Conservation (phyloP, 805 yeast species). For the Starmerella potacharoeniae region DNA sequence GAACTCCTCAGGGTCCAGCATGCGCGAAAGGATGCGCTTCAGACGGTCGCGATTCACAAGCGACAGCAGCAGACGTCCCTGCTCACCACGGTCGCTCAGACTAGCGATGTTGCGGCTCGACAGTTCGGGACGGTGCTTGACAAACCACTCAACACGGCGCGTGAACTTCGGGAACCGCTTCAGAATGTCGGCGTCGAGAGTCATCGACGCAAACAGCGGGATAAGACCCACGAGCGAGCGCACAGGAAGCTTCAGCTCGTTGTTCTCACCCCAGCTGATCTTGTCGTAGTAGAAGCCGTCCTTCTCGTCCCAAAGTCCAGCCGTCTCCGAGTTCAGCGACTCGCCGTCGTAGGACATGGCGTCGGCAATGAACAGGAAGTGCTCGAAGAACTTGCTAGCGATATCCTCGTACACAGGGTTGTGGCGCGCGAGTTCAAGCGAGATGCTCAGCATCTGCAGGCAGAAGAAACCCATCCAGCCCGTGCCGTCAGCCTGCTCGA, state of each 20-base stretch:
- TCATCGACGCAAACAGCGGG: conserved; percentile 79
- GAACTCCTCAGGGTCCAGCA: conserved; percentile 81
- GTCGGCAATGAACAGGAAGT: conserved; percentile 80
- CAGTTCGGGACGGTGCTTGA: conserved; percentile 53
- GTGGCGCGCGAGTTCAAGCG: conserved; percentile 76
- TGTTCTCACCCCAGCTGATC: conserved; percentile 65
- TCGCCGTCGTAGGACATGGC: conserved; percentile 70
- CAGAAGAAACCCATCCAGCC: conserved; percentile 97
- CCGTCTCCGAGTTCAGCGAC: conserved; percentile 6
- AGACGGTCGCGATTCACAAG: conserved; percentile 73
- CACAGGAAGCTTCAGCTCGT: conserved; percentile 60
- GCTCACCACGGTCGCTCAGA: conserved; percentile 63
- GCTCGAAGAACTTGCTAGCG: conserved; percentile 90
- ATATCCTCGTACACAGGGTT: conserved; percentile 83
- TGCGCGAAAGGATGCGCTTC: conserved; percentile 57
- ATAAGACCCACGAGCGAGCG: conserved; percentile 84
- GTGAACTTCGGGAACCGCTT: conserved; percentile 71
- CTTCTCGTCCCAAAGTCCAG: conserved; percentile 75
- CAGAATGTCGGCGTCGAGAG: conserved; percentile 73
- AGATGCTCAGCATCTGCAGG: conserved; percentile 82
- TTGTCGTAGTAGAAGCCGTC: conserved; percentile 88
- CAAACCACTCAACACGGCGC: conserved; percentile 74
- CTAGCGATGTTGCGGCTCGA: conserved; percentile 79
- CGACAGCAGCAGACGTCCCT: conserved; percentile 68
- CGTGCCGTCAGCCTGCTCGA: conserved; percentile 91